Percentiles rank a stretch among this genome's conserved stretches.
phyloP scores from a whole-genome alignment of 2,329 filamentous ascomycete species.

The Corynespora cassiicola region DNA sequence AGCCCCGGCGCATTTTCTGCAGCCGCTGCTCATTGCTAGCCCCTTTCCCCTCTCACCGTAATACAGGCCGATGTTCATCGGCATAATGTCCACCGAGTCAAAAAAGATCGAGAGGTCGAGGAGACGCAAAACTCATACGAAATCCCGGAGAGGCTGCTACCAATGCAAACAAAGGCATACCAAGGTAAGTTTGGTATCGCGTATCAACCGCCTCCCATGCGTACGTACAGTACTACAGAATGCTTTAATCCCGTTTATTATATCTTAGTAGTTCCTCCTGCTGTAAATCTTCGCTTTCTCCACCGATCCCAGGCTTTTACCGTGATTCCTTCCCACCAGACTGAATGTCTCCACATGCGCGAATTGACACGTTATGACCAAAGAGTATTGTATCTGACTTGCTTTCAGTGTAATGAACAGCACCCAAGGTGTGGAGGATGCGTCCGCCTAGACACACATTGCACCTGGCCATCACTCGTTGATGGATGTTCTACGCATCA shows the following conservation, averaged over 20 bases:
- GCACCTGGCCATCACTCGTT: slow-evolving; percentile 29
- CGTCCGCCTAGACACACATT: slow-evolving; percentile 35
- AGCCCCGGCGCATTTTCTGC: too few species aligned
- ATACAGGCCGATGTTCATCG: too few species aligned
- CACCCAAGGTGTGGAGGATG: slow-evolving; percentile 39
- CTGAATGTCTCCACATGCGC: neutral
- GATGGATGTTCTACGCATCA: slow-evolving; percentile 24
- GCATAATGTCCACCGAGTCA: too few species aligned
- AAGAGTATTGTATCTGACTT: neutral
- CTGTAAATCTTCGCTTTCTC: neutral
- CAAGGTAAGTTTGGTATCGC: slow-evolving; percentile 25
- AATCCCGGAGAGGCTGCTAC: slow-evolving; percentile 37
- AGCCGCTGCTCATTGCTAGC: too few species aligned
- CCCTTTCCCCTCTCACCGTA: too few species aligned
- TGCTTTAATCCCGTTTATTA: neutral
- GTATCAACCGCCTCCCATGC: neutral
- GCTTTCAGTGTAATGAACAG: slow-evolving; percentile 35
- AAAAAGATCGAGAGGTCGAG: too few species aligned
- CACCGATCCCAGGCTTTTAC: neutral
- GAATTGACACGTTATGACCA: slow-evolving; percentile 1
- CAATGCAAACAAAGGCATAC: slow-evolving; percentile 41
- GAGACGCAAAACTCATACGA: slow-evolving; percentile 41
- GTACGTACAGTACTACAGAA: neutral
- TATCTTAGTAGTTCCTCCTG: neutral
- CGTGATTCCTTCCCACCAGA: too few species aligned